phyloP scores from a whole-genome alignment of 768 basidiomycete genomes.

The Leccinum broughii region DNA sequence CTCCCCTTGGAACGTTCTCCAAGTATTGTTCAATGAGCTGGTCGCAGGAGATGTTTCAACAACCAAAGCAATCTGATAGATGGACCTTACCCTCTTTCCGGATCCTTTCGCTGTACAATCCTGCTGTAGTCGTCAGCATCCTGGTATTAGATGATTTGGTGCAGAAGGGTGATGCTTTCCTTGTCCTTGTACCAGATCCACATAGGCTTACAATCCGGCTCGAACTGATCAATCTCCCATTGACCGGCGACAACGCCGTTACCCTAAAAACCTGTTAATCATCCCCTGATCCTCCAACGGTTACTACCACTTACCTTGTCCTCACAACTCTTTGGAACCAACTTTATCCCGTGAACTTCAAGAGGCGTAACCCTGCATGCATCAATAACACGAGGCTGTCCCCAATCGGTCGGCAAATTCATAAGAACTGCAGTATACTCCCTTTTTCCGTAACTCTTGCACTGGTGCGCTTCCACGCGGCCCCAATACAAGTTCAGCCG shows the following conservation, averaged over 20 bases:
- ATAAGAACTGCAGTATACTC: conserved; percentile 32
- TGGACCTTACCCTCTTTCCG: conserved; percentile 23
- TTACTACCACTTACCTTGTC: conserved; percentile 15
- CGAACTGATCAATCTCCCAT: too few relatives aligned
- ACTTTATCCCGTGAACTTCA: conserved; percentile 23
- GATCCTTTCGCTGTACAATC: conserved; percentile 28
- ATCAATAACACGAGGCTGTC: conserved; percentile 15
- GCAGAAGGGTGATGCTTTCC: conserved; percentile 8
- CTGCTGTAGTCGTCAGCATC: conserved; percentile 10
- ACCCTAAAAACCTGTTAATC: conserved; percentile 15
- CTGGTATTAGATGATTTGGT: not conserved
- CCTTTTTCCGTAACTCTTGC: conserved; percentile 29
- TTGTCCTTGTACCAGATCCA: conserved; percentile 34
- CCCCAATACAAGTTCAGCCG: conserved; percentile 27
- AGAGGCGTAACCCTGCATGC: conserved; percentile 27
- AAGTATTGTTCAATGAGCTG: conserved; percentile 35
- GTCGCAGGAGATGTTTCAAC: not conserved
- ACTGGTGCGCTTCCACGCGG: conserved; percentile 18
- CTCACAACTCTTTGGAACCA: conserved; percentile 24
- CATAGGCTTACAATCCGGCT: conserved; percentile 7
- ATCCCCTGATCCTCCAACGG: not conserved
- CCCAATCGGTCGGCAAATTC: conserved; percentile 30
- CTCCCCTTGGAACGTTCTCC: conserved; percentile 26
- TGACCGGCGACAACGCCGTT: conserved; percentile 22
- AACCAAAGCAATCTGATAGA: not conserved